Percentiles rank a stretch among this genome's conserved stretches.
Conservation (phyloP, 352 stramenopile species). For the Saprolegnia diclina region DNA sequence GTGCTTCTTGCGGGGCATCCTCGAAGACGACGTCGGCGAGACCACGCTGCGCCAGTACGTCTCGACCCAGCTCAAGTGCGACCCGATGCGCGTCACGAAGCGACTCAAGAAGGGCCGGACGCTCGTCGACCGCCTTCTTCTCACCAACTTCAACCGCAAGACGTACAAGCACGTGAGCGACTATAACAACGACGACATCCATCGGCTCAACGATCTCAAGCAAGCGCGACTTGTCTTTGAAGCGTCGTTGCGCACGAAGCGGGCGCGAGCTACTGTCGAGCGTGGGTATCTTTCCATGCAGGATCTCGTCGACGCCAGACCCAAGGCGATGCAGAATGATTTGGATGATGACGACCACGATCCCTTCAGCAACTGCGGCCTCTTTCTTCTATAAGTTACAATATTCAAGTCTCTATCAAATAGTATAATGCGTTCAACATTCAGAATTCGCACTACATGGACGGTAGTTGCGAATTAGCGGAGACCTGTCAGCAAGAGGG, state of each 20-base stretch:
- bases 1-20: background rate
- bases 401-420: too few species aligned
- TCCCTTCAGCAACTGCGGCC: too few species aligned
- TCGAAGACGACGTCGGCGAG: constrained; percentile 3
- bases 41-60: background rate
- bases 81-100: constrained; percentile 2
- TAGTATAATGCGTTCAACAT: too few species aligned
- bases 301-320: background rate
- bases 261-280: background rate
- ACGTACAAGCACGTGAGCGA: background rate
- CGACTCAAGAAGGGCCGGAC: background rate
- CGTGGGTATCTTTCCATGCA: background rate
- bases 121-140: background rate
- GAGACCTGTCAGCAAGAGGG: too few species aligned
- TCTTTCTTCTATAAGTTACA: too few species aligned
- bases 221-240: background rate
- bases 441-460: too few species aligned
- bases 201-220: background rate
- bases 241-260: background rate
- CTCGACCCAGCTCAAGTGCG: background rate
- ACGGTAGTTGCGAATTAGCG: too few species aligned
- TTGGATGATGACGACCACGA: too few species aligned
- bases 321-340: background rate
- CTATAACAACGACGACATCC: background rate
- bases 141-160: constrained; percentile 1